These are phyloP conservation scores for Gossypioides kirkii DNA, from an alignment of 345 rosid genomes.

Conservation along the genomic window DNA sequence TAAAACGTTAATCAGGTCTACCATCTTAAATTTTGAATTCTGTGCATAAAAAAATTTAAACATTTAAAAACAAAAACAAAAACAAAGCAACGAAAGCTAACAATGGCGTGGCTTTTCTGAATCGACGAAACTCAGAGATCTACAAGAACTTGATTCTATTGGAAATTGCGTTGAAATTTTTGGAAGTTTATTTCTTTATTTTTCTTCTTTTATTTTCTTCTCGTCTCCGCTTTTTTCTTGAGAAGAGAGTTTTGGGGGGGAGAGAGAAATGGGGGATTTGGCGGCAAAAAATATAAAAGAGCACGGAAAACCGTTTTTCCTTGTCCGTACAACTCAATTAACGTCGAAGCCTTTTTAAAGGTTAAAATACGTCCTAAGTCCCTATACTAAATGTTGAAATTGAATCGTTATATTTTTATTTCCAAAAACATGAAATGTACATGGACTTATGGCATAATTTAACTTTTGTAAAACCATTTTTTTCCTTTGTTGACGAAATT, in stretches of 20 bases:
- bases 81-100: neutral
- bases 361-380: too few relatives aligned
- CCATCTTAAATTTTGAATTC: neutral
- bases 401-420: too few relatives aligned
- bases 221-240: neutral
- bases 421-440: too few relatives aligned
- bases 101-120: neutral
- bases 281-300: slow-evolving; percentile 18
- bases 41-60: too few relatives aligned
- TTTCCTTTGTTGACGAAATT: neutral
- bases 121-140: neutral
- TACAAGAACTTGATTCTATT: neutral
- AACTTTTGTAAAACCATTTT: too few relatives aligned
- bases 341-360: neutral
- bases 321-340: neutral
- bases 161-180: neutral
- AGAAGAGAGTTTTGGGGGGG: neutral
- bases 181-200: neutral
- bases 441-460: too few relatives aligned
- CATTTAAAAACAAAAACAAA: too few relatives aligned
- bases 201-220: neutral
- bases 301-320: slow-evolving; percentile 4
- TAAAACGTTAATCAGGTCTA: neutral
- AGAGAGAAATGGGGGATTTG: slow-evolving; percentile 4
- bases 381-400: too few relatives aligned